These are phyloP conservation scores for Hanseniaspora lachancei DNA, from an alignment of 805 yeast species.

Conservation along the genomic window DNA sequence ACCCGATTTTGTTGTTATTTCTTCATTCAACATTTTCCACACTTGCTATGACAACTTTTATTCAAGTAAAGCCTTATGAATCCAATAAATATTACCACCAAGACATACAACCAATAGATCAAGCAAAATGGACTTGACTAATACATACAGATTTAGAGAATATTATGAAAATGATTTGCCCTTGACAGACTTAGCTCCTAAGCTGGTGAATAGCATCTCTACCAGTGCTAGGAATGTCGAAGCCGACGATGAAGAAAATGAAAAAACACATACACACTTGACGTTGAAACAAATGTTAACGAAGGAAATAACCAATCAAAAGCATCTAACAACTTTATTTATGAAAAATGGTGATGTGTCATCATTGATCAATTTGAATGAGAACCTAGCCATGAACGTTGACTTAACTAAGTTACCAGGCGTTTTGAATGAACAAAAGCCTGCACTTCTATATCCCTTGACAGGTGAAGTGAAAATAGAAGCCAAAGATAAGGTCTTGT, in stretches of 20 bases:
- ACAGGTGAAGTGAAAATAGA: conserved; percentile 40
- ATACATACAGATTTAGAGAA: conserved; percentile 10
- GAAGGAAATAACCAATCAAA: conserved; percentile 8
- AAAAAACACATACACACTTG: not conserved
- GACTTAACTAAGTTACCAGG: conserved; percentile 58
- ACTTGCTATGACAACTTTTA: too few species aligned
- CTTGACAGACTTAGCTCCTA: conserved; percentile 87
- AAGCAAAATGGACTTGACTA: conserved; percentile 1
- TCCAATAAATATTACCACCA: not conserved
- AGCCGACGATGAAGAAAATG: conserved; percentile 36
- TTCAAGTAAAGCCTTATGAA: too few species aligned
- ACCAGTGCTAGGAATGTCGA: conserved; percentile 30
- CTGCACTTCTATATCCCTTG: conserved; percentile 30
- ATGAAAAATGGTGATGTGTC: conserved; percentile 54
- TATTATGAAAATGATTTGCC: conserved; percentile 55
- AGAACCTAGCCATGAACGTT: conserved; percentile 61
- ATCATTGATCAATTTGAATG: conserved; percentile 45
- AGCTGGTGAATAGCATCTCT: conserved; percentile 34
- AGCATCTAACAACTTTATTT: conserved; percentile 54
- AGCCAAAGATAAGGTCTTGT: conserved; percentile 60
- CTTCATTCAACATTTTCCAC: too few species aligned
- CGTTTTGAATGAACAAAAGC: conserved; percentile 49
- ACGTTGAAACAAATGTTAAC: conserved; percentile 4
- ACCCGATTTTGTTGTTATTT: too few species aligned
- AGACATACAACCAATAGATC: not conserved